phyloP scores from a whole-genome alignment of 805 yeast species.

The Candida sphagnicola region DNA sequence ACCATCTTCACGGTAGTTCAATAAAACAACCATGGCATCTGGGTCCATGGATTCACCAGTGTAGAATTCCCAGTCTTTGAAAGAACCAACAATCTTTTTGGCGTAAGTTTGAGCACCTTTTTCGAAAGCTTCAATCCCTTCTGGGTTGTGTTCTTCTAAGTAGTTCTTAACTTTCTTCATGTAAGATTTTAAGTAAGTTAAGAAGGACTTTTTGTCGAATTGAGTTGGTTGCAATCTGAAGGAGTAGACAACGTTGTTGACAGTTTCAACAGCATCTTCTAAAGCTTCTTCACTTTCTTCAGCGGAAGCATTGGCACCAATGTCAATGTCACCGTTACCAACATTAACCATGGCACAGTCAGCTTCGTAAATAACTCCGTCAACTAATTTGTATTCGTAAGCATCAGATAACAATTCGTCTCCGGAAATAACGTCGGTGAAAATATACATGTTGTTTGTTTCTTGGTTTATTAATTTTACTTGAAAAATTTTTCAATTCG shows the following conservation, averaged over 20 bases:
- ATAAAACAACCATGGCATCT: slow-evolving; percentile 95
- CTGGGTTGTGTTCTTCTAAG: slow-evolving; percentile 88
- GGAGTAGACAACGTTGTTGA: slow-evolving; percentile 97
- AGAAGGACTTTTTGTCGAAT: slow-evolving; percentile 97
- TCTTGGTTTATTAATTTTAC: background rate
- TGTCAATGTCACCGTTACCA: slow-evolving; percentile 89
- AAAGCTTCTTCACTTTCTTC: slow-evolving; percentile 84
- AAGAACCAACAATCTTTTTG: slow-evolving; percentile 91
- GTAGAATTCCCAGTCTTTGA: slow-evolving; percentile 99
- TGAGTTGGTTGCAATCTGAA: slow-evolving; percentile 95
- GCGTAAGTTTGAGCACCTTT: slow-evolving; percentile 96
- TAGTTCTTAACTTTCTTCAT: slow-evolving; percentile 94
- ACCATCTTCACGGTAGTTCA: slow-evolving; percentile 99
- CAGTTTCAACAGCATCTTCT: slow-evolving; percentile 84
- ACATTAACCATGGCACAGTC: slow-evolving; percentile 91
- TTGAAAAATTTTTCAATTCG: background rate
- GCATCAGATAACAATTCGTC: slow-evolving; percentile 98
- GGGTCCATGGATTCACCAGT: slow-evolving; percentile 99
- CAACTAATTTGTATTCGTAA: slow-evolving; percentile 84
- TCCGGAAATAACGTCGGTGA: slow-evolving; percentile 77
- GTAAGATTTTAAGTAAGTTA: slow-evolving; percentile 97
- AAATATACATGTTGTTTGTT: slow-evolving; percentile 34
- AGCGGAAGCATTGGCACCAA: slow-evolving; percentile 99
- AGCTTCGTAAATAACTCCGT: slow-evolving; percentile 92
- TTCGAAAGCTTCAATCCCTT: slow-evolving; percentile 81